Evolutionary conservation across 1,139 yeast species (phyloP).

Genomic region (Scheffersomyces insectosa): DNA sequence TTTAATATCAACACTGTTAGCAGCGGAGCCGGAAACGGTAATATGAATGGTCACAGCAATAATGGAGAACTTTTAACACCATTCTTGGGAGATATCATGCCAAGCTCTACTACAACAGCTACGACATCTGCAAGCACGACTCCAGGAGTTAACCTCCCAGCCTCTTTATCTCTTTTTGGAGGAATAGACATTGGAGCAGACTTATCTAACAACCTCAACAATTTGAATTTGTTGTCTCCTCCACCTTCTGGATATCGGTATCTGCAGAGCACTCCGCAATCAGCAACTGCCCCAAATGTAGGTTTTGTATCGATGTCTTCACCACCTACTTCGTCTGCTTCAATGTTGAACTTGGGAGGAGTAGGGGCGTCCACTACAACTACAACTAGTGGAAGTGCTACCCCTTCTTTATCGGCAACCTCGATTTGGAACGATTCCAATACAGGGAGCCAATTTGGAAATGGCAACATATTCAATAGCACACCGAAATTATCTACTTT

Average conservation of each 20-base stretch:
- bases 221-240: slow-evolving; percentile 5
- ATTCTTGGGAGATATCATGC: neutral
- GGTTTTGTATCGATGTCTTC: neutral
- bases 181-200: slow-evolving; percentile 2
- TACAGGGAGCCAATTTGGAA: neutral
- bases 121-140: neutral
- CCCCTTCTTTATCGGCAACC: slow-evolving; percentile 9
- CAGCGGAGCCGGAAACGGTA: neutral
- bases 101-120: neutral
- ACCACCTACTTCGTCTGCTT: neutral
- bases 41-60: no score
- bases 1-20: slow-evolving; percentile 1
- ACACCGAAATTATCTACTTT: slow-evolving; percentile 1
- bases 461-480: neutral
- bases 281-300: neutral
- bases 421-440: slow-evolving; percentile 13
- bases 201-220: slow-evolving; percentile 4
- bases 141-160: neutral
- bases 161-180: neutral
- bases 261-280: neutral
- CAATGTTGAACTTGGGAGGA: neutral
- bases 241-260: neutral
- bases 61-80: neutral
- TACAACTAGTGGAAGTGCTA: slow-evolving; percentile 7
- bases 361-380: neutral